phyloP scores from a whole-genome alignment of 345 rosid species.

The Syzygium aqueum region DNA sequence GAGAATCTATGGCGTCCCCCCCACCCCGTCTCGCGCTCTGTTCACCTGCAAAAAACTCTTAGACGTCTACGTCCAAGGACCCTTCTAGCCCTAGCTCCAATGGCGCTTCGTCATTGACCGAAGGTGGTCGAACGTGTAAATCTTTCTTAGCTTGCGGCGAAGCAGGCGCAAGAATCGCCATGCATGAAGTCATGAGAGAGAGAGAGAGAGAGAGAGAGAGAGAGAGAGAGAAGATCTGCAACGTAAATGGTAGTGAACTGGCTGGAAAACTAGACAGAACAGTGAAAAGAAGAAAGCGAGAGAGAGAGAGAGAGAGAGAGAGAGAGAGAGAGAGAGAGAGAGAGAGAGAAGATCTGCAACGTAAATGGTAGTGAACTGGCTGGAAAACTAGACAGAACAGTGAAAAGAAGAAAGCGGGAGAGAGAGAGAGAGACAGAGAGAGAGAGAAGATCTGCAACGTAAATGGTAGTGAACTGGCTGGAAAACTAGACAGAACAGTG shows the following conservation, averaged over 20 bases:
- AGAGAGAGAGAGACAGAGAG: too few species aligned
- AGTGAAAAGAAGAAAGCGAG: neutral
- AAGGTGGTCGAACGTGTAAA: neutral
- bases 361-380: neutral
- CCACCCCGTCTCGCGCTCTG: neutral
- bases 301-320: too few species aligned
- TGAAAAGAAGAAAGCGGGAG: neutral
- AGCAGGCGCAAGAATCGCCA: neutral
- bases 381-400: neutral
- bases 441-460: neutral
- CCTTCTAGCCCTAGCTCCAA: neutral
- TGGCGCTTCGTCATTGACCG: neutral
- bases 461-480: neutral
- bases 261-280: neutral
- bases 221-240: neutral
- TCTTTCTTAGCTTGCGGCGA: neutral
- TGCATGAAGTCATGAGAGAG: neutral
- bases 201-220: neutral
- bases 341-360: neutral
- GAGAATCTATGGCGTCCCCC: neutral
- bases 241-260: neutral
- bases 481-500: neutral
- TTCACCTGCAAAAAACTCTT: neutral
- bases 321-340: neutral
- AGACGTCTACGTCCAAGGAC: neutral